A percentile compares a stretch with the other conserved stretches of the same genome.
phyloP scores from a whole-genome alignment of 495 filamentous ascomycete genomes.

The Chaetomium tenue region DNA sequence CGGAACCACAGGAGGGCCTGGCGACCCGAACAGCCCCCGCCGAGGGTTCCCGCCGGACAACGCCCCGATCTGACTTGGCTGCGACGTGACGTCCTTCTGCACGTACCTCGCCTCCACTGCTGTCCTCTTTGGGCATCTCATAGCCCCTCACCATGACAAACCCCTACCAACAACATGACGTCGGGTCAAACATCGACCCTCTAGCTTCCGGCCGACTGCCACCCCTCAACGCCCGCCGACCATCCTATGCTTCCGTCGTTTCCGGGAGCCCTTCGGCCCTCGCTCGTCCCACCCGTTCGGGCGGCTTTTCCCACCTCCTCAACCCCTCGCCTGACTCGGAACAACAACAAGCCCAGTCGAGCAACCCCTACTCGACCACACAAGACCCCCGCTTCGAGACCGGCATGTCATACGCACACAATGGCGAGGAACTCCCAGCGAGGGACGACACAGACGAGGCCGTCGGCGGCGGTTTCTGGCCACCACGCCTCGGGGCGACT shows the following conservation, averaged over 20 bases:
- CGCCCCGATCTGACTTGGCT: not conserved
- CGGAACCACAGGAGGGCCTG: not conserved
- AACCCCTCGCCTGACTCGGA: conserved; percentile 50
- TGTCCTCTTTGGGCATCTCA: conserved; percentile 19
- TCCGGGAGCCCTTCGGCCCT: conserved; percentile 58
- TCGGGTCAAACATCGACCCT: conserved; percentile 27
- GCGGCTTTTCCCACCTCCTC: conserved; percentile 62
- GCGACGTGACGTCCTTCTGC: conserved; percentile 15
- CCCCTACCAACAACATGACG: conserved; percentile 31
- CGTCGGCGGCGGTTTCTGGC: conserved; percentile 31
- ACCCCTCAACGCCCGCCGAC: conserved; percentile 39
- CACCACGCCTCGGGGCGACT: conserved; percentile 40
- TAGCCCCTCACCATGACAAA: conserved; percentile 38
- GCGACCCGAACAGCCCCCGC: not conserved
- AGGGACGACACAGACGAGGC: not conserved
- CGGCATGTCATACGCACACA: conserved; percentile 16
- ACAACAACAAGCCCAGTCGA: conserved; percentile 37
- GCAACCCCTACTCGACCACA: conserved; percentile 35
- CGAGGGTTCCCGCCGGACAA: conserved; percentile 1
- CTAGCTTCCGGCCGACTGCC: conserved; percentile 23
- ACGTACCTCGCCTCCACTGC: conserved; percentile 20
- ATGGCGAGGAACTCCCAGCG: conserved; percentile 12
- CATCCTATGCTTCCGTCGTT: conserved; percentile 80
- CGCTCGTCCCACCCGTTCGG: conserved; percentile 48
- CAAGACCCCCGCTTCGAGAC: conserved; percentile 2